Percentiles rank a stretch among this genome's conserved stretches.
phyloP scores from a whole-genome alignment of 2,329 filamentous ascomycete species.

The Fusarium subtropicale region DNA sequence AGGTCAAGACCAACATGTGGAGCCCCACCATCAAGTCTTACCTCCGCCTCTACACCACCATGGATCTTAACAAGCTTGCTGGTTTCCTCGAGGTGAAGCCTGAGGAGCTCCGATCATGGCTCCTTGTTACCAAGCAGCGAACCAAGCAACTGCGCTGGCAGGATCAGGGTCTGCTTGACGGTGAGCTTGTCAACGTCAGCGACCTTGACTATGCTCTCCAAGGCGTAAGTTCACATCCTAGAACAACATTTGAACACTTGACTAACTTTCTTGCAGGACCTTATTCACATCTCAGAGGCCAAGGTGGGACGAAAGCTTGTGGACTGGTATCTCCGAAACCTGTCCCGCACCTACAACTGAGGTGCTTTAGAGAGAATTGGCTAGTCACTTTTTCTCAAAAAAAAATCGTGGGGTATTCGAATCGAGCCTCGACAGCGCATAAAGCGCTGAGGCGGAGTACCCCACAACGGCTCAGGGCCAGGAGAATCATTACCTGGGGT shows the following conservation, averaged over 20 bases:
- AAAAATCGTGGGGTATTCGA: conserved; percentile 30
- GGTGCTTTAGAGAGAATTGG: conserved; percentile 40
- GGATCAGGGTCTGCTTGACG: conserved; percentile 87
- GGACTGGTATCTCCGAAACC: conserved; percentile 98
- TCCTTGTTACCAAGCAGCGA: conserved; percentile 98
- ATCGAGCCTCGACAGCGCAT: conserved; percentile 22
- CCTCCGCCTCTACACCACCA: conserved; percentile 98
- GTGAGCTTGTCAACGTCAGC: conserved; percentile 91
- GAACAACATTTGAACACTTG: not conserved
- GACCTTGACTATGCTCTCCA: conserved; percentile 98
- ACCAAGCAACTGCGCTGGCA: conserved; percentile 96
- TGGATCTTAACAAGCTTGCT: conserved; percentile 98
- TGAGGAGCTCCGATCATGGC: conserved; percentile 93
- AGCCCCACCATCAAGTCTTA: conserved; percentile 98
- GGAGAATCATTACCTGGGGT: conserved; percentile 41
- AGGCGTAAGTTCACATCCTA: conserved; percentile 71
- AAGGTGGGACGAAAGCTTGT: conserved; percentile 98
- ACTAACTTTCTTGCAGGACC: conserved; percentile 67
- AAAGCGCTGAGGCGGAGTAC: conserved; percentile 14
- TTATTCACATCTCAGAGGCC: conserved; percentile 98
- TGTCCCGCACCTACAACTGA: conserved; percentile 88
- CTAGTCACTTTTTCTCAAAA: conserved; percentile 43
- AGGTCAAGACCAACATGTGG: conserved; percentile 99
- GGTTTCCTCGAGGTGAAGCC: conserved; percentile 97
- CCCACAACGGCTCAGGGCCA: conserved; percentile 37